Base-by-base conservation (phyloP, 257 asterid species). In the Knoxia roxburghii region DNA sequence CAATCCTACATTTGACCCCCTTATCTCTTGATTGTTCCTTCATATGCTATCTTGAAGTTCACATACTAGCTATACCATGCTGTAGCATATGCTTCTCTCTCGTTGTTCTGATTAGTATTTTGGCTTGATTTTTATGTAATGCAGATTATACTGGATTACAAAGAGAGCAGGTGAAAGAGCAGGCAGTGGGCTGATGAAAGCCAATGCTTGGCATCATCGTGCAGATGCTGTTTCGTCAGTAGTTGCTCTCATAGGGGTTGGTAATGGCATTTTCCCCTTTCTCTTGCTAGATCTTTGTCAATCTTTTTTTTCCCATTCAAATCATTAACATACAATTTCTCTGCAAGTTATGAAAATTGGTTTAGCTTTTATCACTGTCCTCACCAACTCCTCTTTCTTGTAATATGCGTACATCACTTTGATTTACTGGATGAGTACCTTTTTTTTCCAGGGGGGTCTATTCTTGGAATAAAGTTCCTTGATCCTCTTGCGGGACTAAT, bases 201-300 rank as follows among this genome's bases (percentile, higher is more conserved):
- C 96, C 66, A 94, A 94, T 76, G 99, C 99, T 62, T 94, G 97
- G 97, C 99, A 94, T 81, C 97, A 94, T 59, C 97, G 96, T 21
- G 88, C 96, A 1, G 99, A 90, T 87, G 95, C 99, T 79, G 69
- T 88, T 81, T 90, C 97, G 69, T 90, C 99, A 12, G 78, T 88
- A 43, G 97, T 94, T 76, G 95, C 96, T 78, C 97, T 94, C 70
- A 65, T 94, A 72, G 99, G 99, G 85, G 99, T 94, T 94, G 99
- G 99, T 94, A 94, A 88, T 71, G 46, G 46, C 60, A 30, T 30
- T 58, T 63, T 54, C 62, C 61, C 68, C 12, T 64, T 64, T 54
- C 37, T 7, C 10, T 3, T 35, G 27, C 14, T 49, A 27, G 32
- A 13, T 41, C 1, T 20, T 65, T 2, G 18, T 35, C 61, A 41